Percentiles rank a stretch among this genome's conserved stretches.
Evolutionary conservation across 768 basidiomycete genomes (phyloP).

Genomic region (Psilocybe azurescens): DNA sequence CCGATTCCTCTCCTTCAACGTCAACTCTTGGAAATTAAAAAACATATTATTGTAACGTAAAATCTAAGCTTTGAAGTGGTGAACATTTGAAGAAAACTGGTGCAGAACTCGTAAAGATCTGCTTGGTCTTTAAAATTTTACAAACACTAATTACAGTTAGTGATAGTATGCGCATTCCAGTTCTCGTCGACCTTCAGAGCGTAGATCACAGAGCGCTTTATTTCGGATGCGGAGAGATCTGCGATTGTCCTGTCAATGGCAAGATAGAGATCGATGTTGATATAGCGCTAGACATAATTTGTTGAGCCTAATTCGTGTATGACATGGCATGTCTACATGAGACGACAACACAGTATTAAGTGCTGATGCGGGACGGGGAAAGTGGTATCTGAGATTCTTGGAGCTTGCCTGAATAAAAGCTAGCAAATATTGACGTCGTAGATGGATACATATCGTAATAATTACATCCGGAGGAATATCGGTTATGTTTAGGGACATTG

Average conservation of each 20-base stretch:
- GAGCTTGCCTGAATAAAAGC: too few species aligned
- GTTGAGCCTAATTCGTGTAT: constrained; percentile 53
- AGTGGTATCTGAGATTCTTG: background rate
- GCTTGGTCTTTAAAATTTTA: too few species aligned
- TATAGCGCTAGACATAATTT: constrained; percentile 62
- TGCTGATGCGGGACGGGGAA: constrained; percentile 33
- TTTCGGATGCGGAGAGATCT: constrained; percentile 40
- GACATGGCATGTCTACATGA: constrained; percentile 51
- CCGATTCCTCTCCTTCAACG: too few species aligned
- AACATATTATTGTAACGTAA: too few species aligned
- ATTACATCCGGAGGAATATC: constrained; percentile 21
- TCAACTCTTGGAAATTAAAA: too few species aligned
- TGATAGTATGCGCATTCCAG: too few species aligned
- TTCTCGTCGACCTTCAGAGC: constrained; percentile 56
- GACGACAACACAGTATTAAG: constrained; percentile 1
- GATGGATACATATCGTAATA: constrained; percentile 18
- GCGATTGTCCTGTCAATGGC: constrained; percentile 38
- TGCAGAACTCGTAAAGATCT: too few species aligned
- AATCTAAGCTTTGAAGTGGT: too few species aligned
- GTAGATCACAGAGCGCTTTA: constrained; percentile 46
- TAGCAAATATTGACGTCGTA: constrained; percentile 42
- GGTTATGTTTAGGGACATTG: constrained; percentile 9
- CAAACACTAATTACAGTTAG: too few species aligned
- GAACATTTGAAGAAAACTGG: too few species aligned
- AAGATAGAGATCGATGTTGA: constrained; percentile 51